Evolutionary conservation across 2,329 filamentous ascomycete species (phyloP), one percentile per base, ranked within the genome.

Genomic region (Exophiala alcalophila): DNA sequence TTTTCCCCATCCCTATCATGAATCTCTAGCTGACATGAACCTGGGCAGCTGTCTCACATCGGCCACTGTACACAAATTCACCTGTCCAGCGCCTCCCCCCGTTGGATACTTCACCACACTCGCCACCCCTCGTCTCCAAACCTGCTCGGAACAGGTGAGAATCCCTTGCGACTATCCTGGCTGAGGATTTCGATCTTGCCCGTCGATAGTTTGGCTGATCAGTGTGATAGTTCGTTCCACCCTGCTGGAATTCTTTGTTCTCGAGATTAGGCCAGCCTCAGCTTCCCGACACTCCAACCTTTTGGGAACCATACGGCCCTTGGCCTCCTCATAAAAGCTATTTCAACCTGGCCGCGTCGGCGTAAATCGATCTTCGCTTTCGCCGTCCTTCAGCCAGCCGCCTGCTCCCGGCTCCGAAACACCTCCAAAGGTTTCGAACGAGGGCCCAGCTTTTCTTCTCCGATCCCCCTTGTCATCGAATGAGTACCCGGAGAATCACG

Each of bases 221-320:
- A 57, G 53, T 57, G 55, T 56, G 52, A 51, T 60, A 67, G 64
- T 66, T 66, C 59, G 58, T 61, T 49, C 50, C 51, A 50, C 49
- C 52, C 50, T 21, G 51, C 54, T 55, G 57, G 57, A 51, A 60
- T 59, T 59, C 55, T 56, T 57, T 60, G 55, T 56, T 55, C 49
- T 44, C 38, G 43, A 52, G 49, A 56, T 58, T 59, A 50, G 55
- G 45, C 41, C 41, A 55, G 53, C 55, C 41, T 55, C 50, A 55
- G 30, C 41, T 53, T 61, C 56, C 61, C 58, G 60, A 61, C 55
- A 55, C 46, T 47, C 39, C 43, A 47, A 33, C 40, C 43, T 50
- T 56, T 56, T 49, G 52, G 48, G 47, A 47, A 47, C 14, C 39
- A 20, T 26, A 20, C 21, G 25, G 20, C 30, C 20, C 33, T 39